These are phyloP conservation scores for Colletotrichum sp. DNA, from an alignment of 2,329 filamentous ascomycete genomes.

Conservation along the genomic window DNA sequence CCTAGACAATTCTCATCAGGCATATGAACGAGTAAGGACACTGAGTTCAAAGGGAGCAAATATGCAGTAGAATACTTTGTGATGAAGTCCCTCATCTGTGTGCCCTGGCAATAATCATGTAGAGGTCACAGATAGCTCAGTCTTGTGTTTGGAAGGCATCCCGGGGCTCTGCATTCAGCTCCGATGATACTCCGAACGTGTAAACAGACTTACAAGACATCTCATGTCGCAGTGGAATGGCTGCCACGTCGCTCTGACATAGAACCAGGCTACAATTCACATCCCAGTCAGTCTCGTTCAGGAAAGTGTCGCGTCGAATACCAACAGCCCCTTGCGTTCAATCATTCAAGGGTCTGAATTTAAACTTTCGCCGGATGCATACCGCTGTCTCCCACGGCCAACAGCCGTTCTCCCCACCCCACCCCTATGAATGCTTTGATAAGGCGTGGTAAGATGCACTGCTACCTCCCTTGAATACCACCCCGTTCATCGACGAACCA, in stretches of 20 bases:
- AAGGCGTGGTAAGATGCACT: neutral
- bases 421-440: neutral
- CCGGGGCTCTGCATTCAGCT: neutral
- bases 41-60: accelerated
- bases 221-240: neutral
- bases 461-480: neutral
- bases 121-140: neutral
- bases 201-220: neutral
- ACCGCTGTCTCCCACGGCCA: neutral
- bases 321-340: neutral
- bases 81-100: neutral
- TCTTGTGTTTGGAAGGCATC: neutral
- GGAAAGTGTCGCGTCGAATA: neutral
- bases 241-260: neutral
- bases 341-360: neutral
- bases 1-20: neutral
- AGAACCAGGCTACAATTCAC: neutral
- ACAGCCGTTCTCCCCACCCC: neutral
- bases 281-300: neutral
- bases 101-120: neutral
- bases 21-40: neutral
- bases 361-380: neutral
- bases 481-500: neutral
- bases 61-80: neutral
- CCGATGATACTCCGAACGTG: neutral